Base-by-base conservation (phyloP, 108 stramenopile species). In the Epithemia pelagica region DNA sequence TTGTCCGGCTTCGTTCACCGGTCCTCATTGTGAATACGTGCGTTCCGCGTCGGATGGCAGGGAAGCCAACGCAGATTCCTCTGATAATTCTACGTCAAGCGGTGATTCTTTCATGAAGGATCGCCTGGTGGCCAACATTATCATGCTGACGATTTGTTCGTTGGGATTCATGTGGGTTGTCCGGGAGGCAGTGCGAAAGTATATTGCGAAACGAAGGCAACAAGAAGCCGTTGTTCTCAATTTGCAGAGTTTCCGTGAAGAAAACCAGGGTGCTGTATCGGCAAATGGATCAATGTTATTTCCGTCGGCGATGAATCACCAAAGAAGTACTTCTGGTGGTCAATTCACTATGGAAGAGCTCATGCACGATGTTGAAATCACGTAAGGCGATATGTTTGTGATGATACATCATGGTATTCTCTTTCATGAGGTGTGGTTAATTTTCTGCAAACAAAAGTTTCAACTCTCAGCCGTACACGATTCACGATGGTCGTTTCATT, bases 11-110 rank as follows among this genome's bases (percentile, higher is more conserved):
- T 71, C 67, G 19, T 67, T 71, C 46, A 52, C 65, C 2, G 83
- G 83, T n/a, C 69, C 73, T 8, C 78, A 84, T 59, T 84, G 83
- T 53, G 79, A 84, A 46, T 15, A 46, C 37, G 37, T 46, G 10
- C 37, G 37, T 15, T 46, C 37, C 15, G 37, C 37, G 15, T 46
- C 37, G 5, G 37, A 46, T 46, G 37, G 37, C 10, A 5, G 15
- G 37, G 37, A 15, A 5, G 5, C 37, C 37, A 46, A 10, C 37
- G 37, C 15, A 15, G 37, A 5, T 10, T 15, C 37, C 37, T 15
- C 37, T 5, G 15, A 10, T 15, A 15, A 5, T 15, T 10, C 37
- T 46, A 15, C 37, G 10, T 46, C 37, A 10, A 46, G 37, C 37
- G 15, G 15, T 10, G 37, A 46, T 46, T 46, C 37, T 46, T 46